Evolutionary conservation across 345 rosid genomes (phyloP).

Genomic region (Litchi chinensis): DNA sequence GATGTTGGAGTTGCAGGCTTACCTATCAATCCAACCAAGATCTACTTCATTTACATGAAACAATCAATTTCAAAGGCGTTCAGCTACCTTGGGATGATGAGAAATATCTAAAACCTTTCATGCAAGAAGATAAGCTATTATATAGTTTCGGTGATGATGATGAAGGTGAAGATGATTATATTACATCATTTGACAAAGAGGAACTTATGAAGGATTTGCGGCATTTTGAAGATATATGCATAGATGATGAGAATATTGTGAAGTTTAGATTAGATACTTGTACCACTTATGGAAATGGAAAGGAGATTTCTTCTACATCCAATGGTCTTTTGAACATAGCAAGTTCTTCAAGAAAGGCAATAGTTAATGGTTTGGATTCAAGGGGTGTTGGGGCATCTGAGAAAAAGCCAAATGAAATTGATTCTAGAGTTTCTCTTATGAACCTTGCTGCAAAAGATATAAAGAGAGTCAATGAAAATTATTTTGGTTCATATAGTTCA

Average conservation of each 20-base stretch:
- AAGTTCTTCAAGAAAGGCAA: constrained; percentile 30
- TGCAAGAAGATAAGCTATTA: constrained; percentile 77
- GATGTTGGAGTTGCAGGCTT: constrained; percentile 70
- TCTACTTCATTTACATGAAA: constrained; percentile 51
- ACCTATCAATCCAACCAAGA: constrained; percentile 43
- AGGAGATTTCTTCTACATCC: constrained; percentile 35
- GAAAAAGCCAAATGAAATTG: constrained; percentile 28
- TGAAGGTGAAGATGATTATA: constrained; percentile 60
- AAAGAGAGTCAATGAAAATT: constrained; percentile 69
- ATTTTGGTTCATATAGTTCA: constrained; percentile 89
- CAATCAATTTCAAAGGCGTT: constrained; percentile 34
- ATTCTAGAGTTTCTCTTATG: constrained; percentile 30
- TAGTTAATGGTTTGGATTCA: constrained; percentile 31
- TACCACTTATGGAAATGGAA: constrained; percentile 29
- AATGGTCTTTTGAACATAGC: constrained; percentile 28
- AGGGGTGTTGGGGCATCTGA: constrained; percentile 24
- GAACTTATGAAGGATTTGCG: constrained; percentile 49
- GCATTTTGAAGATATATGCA: constrained; percentile 43
- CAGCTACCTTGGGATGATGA: constrained; percentile 56
- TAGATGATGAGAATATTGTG: constrained; percentile 36
- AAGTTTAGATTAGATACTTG: constrained; percentile 26
- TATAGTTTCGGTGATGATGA: constrained; percentile 78
- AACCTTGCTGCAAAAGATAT: constrained; percentile 47
- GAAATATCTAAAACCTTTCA: constrained; percentile 71
- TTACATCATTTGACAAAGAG: constrained; percentile 45